Evolutionary conservation across 2,329 filamentous ascomycete species (phyloP).

Genomic region (Nothomitra cinnamomea): DNA sequence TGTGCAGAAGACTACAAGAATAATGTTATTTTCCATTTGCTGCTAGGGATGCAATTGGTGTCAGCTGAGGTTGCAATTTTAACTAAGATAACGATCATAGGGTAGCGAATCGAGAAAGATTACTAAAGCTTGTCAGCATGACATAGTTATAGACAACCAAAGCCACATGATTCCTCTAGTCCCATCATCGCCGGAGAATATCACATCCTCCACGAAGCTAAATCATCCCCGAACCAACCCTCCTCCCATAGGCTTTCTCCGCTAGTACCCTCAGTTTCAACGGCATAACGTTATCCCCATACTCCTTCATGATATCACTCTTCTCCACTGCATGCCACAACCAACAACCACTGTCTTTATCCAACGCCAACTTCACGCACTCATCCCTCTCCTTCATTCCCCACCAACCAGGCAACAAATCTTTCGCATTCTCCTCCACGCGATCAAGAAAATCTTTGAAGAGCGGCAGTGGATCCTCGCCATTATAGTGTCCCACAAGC

Average conservation of each 20-base stretch:
- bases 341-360: constrained; percentile 15
- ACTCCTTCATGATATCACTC: constrained; percentile 24
- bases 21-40: no score
- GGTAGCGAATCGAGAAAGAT: no score
- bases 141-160: no score
- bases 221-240: no score
- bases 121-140: no score
- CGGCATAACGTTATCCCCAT: constrained; percentile 27
- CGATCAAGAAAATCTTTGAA: constrained; percentile 24
- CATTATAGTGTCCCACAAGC: constrained; percentile 17
- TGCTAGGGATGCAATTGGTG: no score
- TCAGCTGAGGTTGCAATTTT: no score
- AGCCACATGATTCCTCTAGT: no score
- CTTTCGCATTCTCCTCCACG: constrained; percentile 12
- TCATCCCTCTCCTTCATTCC: constrained; percentile 19
- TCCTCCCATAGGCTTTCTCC: constrained; percentile 24
- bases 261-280: constrained; percentile 34
- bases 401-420: constrained; percentile 31
- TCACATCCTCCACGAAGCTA: no score
- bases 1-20: no score
- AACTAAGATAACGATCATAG: no score
- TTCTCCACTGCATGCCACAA: constrained; percentile 19
- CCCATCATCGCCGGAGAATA: no score
- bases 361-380: constrained; percentile 12
- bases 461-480: constrained; percentile 12